These are phyloP conservation scores for Rasamsonia emersonii DNA, from an alignment of 2,329 filamentous ascomycete species.

Conservation along the genomic window DNA sequence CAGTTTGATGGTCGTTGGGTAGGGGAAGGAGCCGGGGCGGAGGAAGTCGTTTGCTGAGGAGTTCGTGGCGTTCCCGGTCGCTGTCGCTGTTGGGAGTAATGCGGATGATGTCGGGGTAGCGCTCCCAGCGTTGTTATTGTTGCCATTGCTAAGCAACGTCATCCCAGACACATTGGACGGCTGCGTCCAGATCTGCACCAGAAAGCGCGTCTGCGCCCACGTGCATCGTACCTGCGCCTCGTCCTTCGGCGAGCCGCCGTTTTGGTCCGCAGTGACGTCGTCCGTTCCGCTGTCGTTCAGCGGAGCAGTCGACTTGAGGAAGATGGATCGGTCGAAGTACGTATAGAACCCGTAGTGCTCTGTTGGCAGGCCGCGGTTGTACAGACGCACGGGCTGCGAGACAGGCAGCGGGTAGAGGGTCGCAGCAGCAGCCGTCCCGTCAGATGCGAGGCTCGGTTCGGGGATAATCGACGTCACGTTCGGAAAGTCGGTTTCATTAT, in stretches of 20 bases:
- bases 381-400: constrained; percentile 72
- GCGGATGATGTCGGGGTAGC: constrained; percentile 8
- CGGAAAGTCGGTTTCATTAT: constrained; percentile 22
- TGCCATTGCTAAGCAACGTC: constrained; percentile 14
- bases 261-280: constrained; percentile 35
- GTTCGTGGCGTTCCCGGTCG: constrained; percentile 9
- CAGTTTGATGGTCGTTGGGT: constrained; percentile 51
- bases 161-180: constrained; percentile 22
- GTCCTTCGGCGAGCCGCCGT: constrained; percentile 42
- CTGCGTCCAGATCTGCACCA: constrained; percentile 56
- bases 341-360: constrained; percentile 94
- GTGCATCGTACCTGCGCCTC: constrained; percentile 46
- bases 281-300: constrained; percentile 35
- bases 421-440: constrained; percentile 66
- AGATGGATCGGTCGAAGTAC: constrained; percentile 82
- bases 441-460: constrained; percentile 50
- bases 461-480: constrained; percentile 53
- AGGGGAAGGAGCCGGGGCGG: constrained; percentile 51
- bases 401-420: constrained; percentile 61
- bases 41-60: constrained; percentile 38
- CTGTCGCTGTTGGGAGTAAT: constrained; percentile 12
- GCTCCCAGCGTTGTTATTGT: constrained; percentile 7
- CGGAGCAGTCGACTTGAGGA: constrained; percentile 54
- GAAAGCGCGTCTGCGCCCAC: constrained; percentile 53
- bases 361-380: constrained; percentile 66